Evolutionary conservation across 371 early-diverging fungal species (phyloP), one percentile per base, ranked within the genome.

Genomic region (Actinomortierella wolfii): DNA sequence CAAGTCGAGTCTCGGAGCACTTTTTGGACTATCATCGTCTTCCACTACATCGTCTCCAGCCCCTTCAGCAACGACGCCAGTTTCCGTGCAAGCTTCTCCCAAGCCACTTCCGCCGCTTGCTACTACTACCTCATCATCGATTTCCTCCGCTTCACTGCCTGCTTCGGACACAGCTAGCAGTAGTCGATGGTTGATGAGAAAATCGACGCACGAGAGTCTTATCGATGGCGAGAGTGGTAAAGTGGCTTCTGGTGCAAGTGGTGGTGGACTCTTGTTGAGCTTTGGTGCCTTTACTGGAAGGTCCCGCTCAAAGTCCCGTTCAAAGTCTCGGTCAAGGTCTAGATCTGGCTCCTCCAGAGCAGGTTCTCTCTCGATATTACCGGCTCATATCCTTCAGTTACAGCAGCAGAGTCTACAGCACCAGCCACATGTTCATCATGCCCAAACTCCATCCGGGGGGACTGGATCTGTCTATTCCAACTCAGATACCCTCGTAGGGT

Each of bases 271-370:
- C 0, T 51, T 69, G 45, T 64, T 69, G 56, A 59, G 64, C 21
- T 59, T 69, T 15, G 69, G 69, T 6, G 34, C 34, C 6, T 34
- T 34, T 4, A 11, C 34, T 1, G 64, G 64, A 15, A 60, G 64
- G 5, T 63, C 69, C 21, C 54, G 41, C 25, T 64, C 51, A 18
- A 68, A 55, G 45, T 40, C 52, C 7, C 54, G 61, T 11, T 61
- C 74, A 13, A 73, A 63, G 43, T 55, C 74, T 14, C 67, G 63
- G 4, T 73, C 74, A 4, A 40, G 56, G 23, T 14, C 61, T 26
- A 63, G 63, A 42, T 71, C 73, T 11, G 34, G 34, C 11, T 34
- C 34, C 7, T 34, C 34, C 34, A 34, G 34, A 34, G 11, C 34
- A 6, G 34, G 34, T 6, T 4, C 34, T n/a, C n/a, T n/a, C n/a